These are phyloP conservation scores for Trichosporon sp. DNA, from an alignment of 1,284 basidiomycete genomes.

Conservation along the genomic window DNA sequence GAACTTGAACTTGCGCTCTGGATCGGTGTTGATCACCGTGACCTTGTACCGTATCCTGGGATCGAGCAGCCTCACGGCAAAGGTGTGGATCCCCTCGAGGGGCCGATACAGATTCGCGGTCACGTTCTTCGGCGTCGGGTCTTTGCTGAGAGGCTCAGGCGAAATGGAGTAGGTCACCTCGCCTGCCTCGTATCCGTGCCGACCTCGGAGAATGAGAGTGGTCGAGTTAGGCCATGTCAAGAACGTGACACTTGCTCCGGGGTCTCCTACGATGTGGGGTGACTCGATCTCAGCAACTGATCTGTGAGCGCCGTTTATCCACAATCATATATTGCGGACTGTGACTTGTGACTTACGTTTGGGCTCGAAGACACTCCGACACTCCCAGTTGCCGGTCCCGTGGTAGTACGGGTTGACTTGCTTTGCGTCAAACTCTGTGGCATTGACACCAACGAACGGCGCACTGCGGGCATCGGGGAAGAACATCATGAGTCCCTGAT, in stretches of 20 bases:
- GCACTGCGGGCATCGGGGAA: neutral
- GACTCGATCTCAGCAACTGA: neutral
- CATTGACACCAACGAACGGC: neutral
- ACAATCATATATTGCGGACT: too few relatives aligned
- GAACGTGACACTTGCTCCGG: neutral
- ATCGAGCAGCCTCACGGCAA: neutral
- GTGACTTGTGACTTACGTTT: neutral
- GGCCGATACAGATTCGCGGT: neutral
- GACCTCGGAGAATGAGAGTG: neutral
- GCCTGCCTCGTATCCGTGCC: neutral
- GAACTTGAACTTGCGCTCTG: neutral
- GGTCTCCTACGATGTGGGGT: neutral
- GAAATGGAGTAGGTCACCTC: neutral
- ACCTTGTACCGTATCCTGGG: neutral
- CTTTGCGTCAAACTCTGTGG: neutral
- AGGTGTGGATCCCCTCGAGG: neutral
- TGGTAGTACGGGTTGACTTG: neutral
- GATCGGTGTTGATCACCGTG: neutral
- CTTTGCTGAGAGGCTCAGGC: neutral
- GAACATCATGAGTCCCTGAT: neutral
- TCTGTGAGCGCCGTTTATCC: neutral
- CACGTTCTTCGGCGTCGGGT: neutral
- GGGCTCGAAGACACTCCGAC: neutral
- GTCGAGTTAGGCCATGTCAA: neutral
- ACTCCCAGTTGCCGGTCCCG: neutral